Evolutionary conservation across 768 basidiomycete genomes (phyloP).

Genomic region (Lentinus brumalis): DNA sequence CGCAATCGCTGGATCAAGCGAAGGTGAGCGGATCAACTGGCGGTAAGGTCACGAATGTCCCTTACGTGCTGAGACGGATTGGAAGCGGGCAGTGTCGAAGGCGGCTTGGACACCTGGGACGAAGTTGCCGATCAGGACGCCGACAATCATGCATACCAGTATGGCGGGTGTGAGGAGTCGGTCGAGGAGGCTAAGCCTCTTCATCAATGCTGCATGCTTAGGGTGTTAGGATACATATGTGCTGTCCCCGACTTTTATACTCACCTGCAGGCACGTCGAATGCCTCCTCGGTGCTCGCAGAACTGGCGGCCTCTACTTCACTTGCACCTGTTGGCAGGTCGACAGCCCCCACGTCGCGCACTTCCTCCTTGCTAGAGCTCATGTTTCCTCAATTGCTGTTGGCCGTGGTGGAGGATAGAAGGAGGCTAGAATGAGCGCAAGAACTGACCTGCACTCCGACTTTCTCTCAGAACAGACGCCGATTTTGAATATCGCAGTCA

Average conservation of each 20-base stretch:
- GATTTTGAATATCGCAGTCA: conserved; percentile 18
- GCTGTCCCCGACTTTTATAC: too few species aligned
- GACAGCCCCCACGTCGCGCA: not conserved
- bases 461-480: conserved; percentile 11
- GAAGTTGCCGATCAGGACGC: conserved; percentile 74
- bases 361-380: not conserved
- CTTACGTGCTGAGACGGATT: conserved; percentile 80
- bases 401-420: not conserved
- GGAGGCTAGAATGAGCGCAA: not conserved
- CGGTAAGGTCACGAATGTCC: not conserved
- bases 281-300: not conserved
- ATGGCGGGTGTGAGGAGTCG: conserved; percentile 66
- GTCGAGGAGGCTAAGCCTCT: conserved; percentile 52
- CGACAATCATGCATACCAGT: conserved; percentile 71
- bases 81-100: conserved; percentile 62
- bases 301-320: not conserved
- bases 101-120: conserved; percentile 59
- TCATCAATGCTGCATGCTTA: conserved; percentile 12
- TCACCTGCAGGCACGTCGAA: conserved; percentile 7
- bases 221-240: not conserved
- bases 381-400: too few species aligned
- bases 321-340: not conserved
- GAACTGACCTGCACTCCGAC: not conserved
- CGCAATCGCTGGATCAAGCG: conserved; percentile 61
- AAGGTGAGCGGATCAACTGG: not conserved